Evolutionary conservation across 164 flowering plant genomes (phyloP).

Genomic region (Euptelea pleiosperma): DNA sequence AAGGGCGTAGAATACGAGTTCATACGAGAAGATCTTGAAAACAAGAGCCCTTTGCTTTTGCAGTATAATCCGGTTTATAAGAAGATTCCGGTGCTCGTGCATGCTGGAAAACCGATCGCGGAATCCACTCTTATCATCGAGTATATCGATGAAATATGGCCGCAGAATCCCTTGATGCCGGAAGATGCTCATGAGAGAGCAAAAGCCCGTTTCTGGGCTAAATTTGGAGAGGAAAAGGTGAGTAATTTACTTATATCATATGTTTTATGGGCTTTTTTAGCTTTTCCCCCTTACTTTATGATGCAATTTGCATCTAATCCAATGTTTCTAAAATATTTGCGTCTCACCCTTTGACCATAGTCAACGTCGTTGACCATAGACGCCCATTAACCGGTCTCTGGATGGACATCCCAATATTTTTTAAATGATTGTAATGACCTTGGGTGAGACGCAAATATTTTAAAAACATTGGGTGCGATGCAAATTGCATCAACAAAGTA

Average conservation of each 20-base stretch:
- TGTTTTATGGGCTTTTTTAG: no score
- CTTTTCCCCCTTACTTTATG: no score
- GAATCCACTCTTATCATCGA: background rate
- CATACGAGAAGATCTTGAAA: conserved; percentile 12
- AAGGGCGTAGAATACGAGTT: conserved; percentile 15
- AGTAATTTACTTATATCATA: background rate
- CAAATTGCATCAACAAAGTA: no score
- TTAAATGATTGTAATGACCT: no score
- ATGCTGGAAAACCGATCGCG: background rate
- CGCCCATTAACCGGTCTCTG: no score
- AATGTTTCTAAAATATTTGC: no score
- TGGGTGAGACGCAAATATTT: no score
- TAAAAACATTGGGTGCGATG: no score
- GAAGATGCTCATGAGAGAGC: conserved; percentile 7
- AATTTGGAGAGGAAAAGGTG: conserved; percentile 4
- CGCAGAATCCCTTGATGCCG: conserved; percentile 1
- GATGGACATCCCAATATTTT: no score
- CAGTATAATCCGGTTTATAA: conserved; percentile 15
- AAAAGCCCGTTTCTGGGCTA: conserved; percentile 7
- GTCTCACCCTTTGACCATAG: no score
- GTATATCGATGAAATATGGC: conserved; percentile 5
- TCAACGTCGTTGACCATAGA: no score
- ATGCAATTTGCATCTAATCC: no score
- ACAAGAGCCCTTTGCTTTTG: conserved; percentile 23
- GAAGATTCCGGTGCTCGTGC: background rate